Evolutionary conservation across 208 protist genomes (phyloP).

Genomic region (Wallacemonas rigidus): DNA sequence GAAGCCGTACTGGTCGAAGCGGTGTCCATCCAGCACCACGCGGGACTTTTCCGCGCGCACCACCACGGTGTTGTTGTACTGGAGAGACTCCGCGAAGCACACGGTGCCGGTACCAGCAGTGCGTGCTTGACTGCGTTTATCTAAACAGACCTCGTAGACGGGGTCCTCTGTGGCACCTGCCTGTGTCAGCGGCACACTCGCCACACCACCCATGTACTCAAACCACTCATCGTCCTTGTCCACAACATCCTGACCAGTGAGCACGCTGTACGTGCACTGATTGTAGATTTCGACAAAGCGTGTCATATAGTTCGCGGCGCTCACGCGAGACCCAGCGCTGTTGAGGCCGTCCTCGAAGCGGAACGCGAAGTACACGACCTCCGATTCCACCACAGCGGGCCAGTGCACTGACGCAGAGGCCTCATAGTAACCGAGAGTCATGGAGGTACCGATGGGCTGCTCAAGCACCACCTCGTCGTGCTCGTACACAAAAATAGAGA

Average conservation of each 20-base stretch:
- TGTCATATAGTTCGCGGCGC: constrained; percentile 11
- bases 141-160: constrained; percentile 44
- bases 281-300: constrained; percentile 62
- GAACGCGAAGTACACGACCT: constrained; percentile 45
- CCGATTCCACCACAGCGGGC: constrained; percentile 43
- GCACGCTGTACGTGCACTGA: constrained; percentile 54
- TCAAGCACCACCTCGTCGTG: constrained; percentile 35
- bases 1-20: constrained; percentile 33
- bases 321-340: constrained; percentile 3
- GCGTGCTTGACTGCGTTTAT: constrained; percentile 17
- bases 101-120: constrained; percentile 45
- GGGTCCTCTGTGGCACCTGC: constrained; percentile 38
- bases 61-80: constrained; percentile 49
- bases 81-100: constrained; percentile 52
- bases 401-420: constrained; percentile 52
- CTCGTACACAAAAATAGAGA: constrained; percentile 36
- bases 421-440: constrained; percentile 43
- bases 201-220: constrained; percentile 34
- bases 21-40: constrained; percentile 28
- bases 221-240: constrained; percentile 43
- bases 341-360: constrained; percentile 37
- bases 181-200: constrained; percentile 6
- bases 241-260: constrained; percentile 34
- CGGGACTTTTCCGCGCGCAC: constrained; percentile 31
- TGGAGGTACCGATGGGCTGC: constrained; percentile 43